These are phyloP conservation scores for Arabis hirsuta DNA, from an alignment of 345 rosid genomes.

Conservation along the genomic window DNA sequence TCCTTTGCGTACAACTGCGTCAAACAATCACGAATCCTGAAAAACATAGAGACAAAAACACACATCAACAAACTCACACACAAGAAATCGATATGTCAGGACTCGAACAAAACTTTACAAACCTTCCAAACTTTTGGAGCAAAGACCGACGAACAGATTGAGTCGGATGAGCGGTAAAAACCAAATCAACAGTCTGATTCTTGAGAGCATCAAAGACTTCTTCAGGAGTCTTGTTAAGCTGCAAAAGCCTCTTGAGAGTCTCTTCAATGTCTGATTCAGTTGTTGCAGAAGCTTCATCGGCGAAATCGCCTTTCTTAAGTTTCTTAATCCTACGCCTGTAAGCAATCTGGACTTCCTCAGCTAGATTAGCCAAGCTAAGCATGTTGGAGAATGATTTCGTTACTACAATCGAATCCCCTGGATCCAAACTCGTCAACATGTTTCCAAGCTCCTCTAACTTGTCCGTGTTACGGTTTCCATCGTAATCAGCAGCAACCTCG, in stretches of 20 bases:
- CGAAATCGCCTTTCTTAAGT: conserved; percentile 87
- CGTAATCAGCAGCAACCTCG: conserved; percentile 91
- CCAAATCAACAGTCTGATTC: conserved; percentile 96
- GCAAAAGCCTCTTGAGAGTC: conserved; percentile 84
- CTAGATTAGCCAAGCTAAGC: conserved; percentile 94
- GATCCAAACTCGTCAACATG: conserved; percentile 81
- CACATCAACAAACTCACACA: conserved; percentile 4
- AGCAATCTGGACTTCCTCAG: conserved; percentile 99
- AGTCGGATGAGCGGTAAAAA: conserved; percentile 98
- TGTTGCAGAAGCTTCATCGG: conserved; percentile 75
- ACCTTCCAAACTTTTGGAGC: conserved; percentile 98
- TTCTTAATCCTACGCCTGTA: conserved; percentile 72
- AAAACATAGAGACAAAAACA: conserved; percentile 29
- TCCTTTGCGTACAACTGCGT: conserved; percentile 93
- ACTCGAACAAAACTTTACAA: background rate
- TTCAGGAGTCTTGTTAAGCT: conserved; percentile 84
- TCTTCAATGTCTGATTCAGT: conserved; percentile 97
- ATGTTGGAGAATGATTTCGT: conserved; percentile 91
- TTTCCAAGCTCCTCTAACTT: conserved; percentile 89
- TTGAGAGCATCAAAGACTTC: conserved; percentile 93
- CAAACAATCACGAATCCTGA: conserved; percentile 83
- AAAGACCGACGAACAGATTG: conserved; percentile 94
- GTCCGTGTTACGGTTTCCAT: conserved; percentile 70
- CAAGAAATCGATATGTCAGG: background rate
- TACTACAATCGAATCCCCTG: conserved; percentile 92